A percentile compares a stretch with the other conserved stretches of the same genome.
Evolutionary conservation across 1,139 yeast genomes (phyloP).

Genomic region (Saccharomyces uvarum): DNA sequence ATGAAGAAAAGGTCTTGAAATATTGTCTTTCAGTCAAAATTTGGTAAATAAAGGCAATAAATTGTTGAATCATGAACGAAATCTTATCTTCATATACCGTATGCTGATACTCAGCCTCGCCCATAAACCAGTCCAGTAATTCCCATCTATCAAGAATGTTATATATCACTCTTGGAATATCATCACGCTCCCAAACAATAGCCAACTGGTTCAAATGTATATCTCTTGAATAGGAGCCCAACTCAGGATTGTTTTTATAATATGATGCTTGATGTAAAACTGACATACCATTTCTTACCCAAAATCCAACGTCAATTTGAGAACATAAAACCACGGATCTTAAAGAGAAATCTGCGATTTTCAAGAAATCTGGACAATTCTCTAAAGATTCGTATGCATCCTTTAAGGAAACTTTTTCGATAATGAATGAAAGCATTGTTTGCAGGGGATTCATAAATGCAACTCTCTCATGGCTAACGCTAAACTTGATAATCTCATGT

Average conservation of each 20-base stretch:
- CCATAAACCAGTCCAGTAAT: slow-evolving; percentile 45
- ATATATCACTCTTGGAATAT: slow-evolving; percentile 35
- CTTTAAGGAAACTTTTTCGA: slow-evolving; percentile 24
- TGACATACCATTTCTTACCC: slow-evolving; percentile 60
- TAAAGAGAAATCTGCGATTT: slow-evolving; percentile 49
- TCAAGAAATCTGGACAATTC: slow-evolving; percentile 33
- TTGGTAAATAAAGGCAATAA: slow-evolving; percentile 50
- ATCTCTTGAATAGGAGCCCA: slow-evolving; percentile 41
- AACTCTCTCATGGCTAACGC: slow-evolving; percentile 43
- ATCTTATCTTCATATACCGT: slow-evolving; percentile 57
- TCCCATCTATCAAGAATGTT: slow-evolving; percentile 60
- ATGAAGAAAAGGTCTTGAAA: slow-evolving; percentile 33
- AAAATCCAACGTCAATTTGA: slow-evolving; percentile 51
- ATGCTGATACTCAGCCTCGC: slow-evolving; percentile 31
- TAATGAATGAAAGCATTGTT: slow-evolving; percentile 36
- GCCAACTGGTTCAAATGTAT: slow-evolving; percentile 53
- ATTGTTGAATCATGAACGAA: slow-evolving; percentile 43
- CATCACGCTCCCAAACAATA: slow-evolving; percentile 40
- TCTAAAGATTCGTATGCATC: slow-evolving; percentile 17
- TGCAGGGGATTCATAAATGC: slow-evolving; percentile 57
- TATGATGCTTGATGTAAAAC: slow-evolving; percentile 42
- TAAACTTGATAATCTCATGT: slow-evolving; percentile 32
- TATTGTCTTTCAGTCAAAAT: slow-evolving; percentile 48
- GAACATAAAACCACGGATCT: slow-evolving; percentile 50
- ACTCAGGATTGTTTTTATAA: slow-evolving; percentile 32